Evolutionary conservation across 306 rosid genomes (phyloP).

Genomic region (Hippophae tibetana): DNA sequence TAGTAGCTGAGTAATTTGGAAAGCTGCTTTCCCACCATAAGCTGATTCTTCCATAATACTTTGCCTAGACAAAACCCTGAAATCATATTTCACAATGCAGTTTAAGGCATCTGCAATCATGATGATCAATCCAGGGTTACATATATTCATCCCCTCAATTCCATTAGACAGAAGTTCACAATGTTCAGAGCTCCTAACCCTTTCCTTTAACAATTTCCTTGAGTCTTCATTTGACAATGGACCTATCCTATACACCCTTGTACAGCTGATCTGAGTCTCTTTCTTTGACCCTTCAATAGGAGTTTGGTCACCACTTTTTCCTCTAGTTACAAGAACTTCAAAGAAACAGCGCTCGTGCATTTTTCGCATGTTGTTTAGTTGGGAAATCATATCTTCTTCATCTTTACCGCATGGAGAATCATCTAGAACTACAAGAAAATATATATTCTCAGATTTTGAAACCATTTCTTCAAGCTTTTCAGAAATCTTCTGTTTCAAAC

Average conservation of each 20-base stretch:
- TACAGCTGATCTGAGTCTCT: not conserved
- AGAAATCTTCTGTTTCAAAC: not conserved
- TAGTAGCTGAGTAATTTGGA: not conserved
- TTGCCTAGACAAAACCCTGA: not conserved
- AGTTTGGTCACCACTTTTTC: not conserved
- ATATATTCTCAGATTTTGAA: not conserved
- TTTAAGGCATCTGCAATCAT: slow-evolving; percentile 10
- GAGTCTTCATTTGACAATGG: not conserved
- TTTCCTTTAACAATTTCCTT: not conserved
- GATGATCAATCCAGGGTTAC: slow-evolving; percentile 4
- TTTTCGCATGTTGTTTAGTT: not conserved
- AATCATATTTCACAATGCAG: not conserved
- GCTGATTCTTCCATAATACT: slow-evolving; percentile 13
- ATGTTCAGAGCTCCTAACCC: not conserved
- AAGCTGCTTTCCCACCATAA: not conserved
- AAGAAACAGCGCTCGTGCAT: not conserved
- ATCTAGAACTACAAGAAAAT: slow-evolving; percentile 18
- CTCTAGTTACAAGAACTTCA: slow-evolving; percentile 22
- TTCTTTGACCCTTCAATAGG: not conserved
- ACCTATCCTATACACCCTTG: not conserved
- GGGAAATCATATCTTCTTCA: not conserved
- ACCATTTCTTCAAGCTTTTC: not conserved
- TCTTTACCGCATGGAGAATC: slow-evolving; percentile 4
- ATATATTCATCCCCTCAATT: not conserved
- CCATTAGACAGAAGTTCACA: not conserved